Conservation (phyloP, 805 yeast species). For the Candida sonorensis region DNA sequence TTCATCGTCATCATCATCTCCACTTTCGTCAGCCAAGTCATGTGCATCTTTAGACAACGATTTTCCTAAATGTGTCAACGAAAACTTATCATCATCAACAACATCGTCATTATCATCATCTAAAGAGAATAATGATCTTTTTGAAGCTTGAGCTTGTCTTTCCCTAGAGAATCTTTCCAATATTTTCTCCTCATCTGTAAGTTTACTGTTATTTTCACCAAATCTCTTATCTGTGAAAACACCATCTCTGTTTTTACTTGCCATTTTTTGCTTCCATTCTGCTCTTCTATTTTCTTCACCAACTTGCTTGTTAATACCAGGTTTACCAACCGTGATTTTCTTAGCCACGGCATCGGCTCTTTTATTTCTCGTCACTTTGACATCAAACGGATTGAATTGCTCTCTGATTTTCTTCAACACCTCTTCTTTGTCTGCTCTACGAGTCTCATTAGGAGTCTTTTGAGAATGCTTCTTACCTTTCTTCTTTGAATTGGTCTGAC, state of each 20-base stretch:
- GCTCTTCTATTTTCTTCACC: constrained; percentile 58
- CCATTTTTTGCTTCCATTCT: constrained; percentile 58
- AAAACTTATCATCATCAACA: constrained; percentile 36
- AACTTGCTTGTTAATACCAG: constrained; percentile 60
- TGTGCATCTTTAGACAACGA: constrained; percentile 41
- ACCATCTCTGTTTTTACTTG: constrained; percentile 66
- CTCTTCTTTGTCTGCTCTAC: constrained; percentile 60
- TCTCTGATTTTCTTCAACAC: constrained; percentile 59
- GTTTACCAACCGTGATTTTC: constrained; percentile 54
- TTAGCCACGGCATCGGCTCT: constrained; percentile 38
- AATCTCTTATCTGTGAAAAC: constrained; percentile 81
- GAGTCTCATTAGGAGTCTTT: constrained; percentile 55
- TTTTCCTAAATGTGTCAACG: constrained; percentile 78
- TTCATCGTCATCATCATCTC: constrained; percentile 23
- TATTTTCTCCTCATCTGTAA: constrained; percentile 91
- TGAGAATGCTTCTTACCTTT: constrained; percentile 41
- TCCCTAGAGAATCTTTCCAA: constrained; percentile 90
- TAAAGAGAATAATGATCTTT: constrained; percentile 59
- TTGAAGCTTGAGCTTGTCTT: constrained; percentile 57
- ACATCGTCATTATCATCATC: constrained; percentile 74
- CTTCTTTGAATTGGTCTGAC: constrained; percentile 66
- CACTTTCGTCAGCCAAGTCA: constrained; percentile 37
- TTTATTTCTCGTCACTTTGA: constrained; percentile 62
- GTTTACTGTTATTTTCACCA: constrained; percentile 69
- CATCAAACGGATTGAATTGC: constrained; percentile 87